Evolutionary conservation across 2,329 filamentous ascomycete genomes (phyloP).

Genomic region (Ceratocystis diversiconidia): DNA sequence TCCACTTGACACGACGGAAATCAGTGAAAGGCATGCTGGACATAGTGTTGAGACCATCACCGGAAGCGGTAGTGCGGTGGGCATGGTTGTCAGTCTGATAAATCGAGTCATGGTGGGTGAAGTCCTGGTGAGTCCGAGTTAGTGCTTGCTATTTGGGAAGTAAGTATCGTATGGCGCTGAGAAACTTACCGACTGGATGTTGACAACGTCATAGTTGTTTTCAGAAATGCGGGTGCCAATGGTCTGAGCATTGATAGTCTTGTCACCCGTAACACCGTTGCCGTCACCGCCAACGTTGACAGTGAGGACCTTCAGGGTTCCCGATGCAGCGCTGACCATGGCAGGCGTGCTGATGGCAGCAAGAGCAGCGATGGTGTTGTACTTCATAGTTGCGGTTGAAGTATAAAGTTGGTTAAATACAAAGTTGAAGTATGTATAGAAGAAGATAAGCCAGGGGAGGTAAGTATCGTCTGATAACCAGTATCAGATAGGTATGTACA

Average conservation of each 20-base stretch:
- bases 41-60: slow-evolving; percentile 50
- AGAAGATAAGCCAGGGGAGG: not conserved
- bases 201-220: slow-evolving; percentile 46
- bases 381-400: slow-evolving; percentile 13
- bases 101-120: slow-evolving; percentile 52
- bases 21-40: slow-evolving; percentile 43
- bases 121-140: slow-evolving; percentile 31
- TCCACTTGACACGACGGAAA: slow-evolving; percentile 45
- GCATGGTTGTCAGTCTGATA: slow-evolving; percentile 46
- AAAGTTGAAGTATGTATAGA: not conserved
- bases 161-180: not conserved
- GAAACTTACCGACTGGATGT: slow-evolving; percentile 43
- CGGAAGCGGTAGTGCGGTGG: slow-evolving; percentile 48
- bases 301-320: slow-evolving; percentile 37
- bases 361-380: slow-evolving; percentile 10
- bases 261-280: slow-evolving; percentile 49
- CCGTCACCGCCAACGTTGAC: slow-evolving; percentile 47
- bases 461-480: not conserved
- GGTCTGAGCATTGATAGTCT: slow-evolving; percentile 39
- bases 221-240: slow-evolving; percentile 44
- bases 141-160: not conserved
- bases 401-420: not conserved
- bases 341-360: slow-evolving; percentile 12
- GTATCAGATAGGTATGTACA: not conserved
- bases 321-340: slow-evolving; percentile 18